phyloP scores from a whole-genome alignment of 192 early-diverging fungal genomes.

The Coemansia sp. region DNA sequence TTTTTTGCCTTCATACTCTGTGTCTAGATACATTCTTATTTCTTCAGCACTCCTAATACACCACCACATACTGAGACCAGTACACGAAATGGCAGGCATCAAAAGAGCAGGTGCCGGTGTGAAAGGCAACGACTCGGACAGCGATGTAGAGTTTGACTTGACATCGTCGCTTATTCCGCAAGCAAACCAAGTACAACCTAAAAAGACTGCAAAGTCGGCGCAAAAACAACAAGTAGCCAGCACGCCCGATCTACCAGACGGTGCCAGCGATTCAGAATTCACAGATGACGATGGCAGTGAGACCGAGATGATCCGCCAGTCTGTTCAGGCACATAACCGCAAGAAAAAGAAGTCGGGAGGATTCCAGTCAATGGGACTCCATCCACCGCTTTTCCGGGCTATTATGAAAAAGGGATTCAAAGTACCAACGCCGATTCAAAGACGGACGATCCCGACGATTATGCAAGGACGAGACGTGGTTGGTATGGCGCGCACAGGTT shows the following conservation, averaged over 20 bases:
- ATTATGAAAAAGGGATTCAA: slow-evolving; percentile 94
- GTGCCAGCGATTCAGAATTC: background rate
- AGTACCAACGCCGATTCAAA: slow-evolving; percentile 98
- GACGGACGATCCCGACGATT: slow-evolving; percentile 90
- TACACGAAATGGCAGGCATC: background rate
- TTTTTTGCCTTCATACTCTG: background rate
- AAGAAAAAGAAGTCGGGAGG: slow-evolving; percentile 96
- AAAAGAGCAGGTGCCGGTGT: slow-evolving; percentile 2
- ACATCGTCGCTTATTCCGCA: slow-evolving; percentile 52
- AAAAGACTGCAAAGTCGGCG: background rate
- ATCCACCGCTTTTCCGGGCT: slow-evolving; percentile 78
- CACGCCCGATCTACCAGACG: background rate
- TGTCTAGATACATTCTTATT: too few relatives aligned
- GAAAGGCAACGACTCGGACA: slow-evolving; percentile 28
- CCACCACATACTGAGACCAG: background rate
- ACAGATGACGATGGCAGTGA: slow-evolving; percentile 26
- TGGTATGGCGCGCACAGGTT: slow-evolving; percentile 98
- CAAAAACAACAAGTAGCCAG: background rate
- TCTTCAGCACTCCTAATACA: background rate
- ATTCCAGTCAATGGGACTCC: slow-evolving; percentile 97
- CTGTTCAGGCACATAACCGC: slow-evolving; percentile 66
- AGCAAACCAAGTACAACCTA: slow-evolving; percentile 9
- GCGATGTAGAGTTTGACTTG: slow-evolving; percentile 51
- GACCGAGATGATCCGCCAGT: slow-evolving; percentile 36
- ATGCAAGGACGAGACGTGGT: slow-evolving; percentile 92